Percentiles rank a stretch among this genome's conserved stretches.
Evolutionary conservation across 1,284 basidiomycete species (phyloP).

Genomic region (Somion occarium): DNA sequence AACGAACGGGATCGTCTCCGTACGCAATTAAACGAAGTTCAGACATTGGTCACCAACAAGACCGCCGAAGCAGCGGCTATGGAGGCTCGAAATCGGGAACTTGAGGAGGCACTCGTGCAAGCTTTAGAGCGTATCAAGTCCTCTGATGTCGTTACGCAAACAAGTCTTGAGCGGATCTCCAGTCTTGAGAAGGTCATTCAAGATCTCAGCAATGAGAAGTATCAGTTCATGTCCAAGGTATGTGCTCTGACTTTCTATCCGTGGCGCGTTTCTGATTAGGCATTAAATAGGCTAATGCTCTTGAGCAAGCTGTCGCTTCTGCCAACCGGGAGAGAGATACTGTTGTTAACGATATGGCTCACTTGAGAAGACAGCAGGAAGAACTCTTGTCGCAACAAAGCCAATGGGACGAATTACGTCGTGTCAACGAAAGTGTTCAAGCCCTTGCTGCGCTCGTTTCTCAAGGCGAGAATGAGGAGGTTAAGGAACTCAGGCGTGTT

Average conservation of each 20-base stretch:
- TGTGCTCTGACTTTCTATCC: constrained; percentile 16
- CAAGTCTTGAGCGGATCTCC: constrained; percentile 51
- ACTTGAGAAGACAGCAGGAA: constrained; percentile 57
- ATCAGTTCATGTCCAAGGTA: constrained; percentile 55
- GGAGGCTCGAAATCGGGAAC: constrained; percentile 53
- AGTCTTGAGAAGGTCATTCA: constrained; percentile 57
- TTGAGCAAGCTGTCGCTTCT: constrained; percentile 54
- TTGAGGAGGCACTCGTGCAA: constrained; percentile 64
- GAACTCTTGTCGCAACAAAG: constrained; percentile 52
- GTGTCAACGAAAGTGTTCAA: constrained; percentile 65
- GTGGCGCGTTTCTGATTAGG: constrained; percentile 4
- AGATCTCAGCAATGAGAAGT: constrained; percentile 49
- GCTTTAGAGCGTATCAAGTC: constrained; percentile 64
- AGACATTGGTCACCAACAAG: constrained; percentile 39
- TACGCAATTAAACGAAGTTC: constrained; percentile 48
- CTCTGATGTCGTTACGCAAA: constrained; percentile 61
- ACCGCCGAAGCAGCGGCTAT: constrained; percentile 41
- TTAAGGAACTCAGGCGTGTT: constrained; percentile 59
- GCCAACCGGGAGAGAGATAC: constrained; percentile 58
- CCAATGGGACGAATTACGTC: constrained; percentile 69
- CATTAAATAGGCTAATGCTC: constrained; percentile 45
- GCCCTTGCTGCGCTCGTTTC: constrained; percentile 53
- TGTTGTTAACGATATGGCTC: constrained; percentile 41
- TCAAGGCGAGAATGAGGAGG: constrained; percentile 64
- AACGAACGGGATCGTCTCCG: constrained; percentile 58